Conservation (phyloP, 2,329 filamentous ascomycete species). For the Phoma sp. region DNA sequence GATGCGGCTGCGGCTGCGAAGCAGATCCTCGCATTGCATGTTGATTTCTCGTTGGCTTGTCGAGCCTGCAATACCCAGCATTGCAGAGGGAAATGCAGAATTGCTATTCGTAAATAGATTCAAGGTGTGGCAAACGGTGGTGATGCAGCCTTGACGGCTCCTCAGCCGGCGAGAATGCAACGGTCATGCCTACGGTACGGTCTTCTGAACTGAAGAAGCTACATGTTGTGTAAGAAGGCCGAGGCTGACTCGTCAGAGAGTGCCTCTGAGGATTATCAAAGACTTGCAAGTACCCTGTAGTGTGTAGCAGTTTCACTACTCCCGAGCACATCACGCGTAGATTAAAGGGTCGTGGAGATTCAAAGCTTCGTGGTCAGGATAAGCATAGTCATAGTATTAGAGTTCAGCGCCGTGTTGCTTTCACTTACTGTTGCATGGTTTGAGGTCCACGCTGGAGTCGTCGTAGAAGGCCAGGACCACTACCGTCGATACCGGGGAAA, state of each 20-base stretch:
- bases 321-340: too few species aligned
- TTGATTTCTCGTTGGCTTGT: neutral
- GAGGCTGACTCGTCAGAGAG: neutral
- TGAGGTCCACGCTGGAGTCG: neutral
- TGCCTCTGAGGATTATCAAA: neutral
- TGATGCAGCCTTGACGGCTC: conserved; percentile 1
- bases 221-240: neutral
- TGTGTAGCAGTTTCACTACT: neutral
- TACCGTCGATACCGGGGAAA: neutral
- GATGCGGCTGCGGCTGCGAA: neutral
- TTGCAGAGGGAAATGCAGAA: neutral
- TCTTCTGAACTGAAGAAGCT: neutral
- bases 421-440: neutral
- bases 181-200: neutral
- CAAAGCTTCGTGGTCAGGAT: neutral
- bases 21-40: neutral
- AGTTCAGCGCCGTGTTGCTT: neutral
- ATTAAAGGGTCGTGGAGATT: neutral
- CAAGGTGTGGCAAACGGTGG: neutral
- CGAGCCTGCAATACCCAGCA: neutral
- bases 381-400: neutral
- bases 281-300: too few species aligned
- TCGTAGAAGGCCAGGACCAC: neutral
- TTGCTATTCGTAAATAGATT: neutral
- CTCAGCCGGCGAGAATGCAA: neutral